Evolutionary conservation across 73 alveolate species (phyloP).

Genomic region (Blepharisma stoltei): DNA sequence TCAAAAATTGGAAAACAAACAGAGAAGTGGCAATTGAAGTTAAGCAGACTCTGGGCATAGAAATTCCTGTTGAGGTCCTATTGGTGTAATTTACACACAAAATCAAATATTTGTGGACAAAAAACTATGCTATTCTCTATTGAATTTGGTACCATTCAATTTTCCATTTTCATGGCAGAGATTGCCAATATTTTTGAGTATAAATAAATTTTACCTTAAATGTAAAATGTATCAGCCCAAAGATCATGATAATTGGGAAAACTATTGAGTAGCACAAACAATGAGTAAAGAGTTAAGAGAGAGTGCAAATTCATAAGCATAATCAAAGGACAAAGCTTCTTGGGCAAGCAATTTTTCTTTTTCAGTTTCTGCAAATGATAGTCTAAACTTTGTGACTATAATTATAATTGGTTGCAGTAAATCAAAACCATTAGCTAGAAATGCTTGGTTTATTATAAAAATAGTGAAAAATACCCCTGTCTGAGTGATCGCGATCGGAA

Average conservation of each 20-base stretch:
- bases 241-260: background rate
- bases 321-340: background rate
- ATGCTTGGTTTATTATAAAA: constrained; percentile 19
- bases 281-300: constrained; percentile 2
- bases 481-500: background rate
- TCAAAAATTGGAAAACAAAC: constrained; percentile 1
- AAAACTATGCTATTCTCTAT: too few relatives aligned
- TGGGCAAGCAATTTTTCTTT: background rate
- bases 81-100: background rate
- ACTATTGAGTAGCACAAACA: background rate
- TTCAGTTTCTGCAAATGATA: background rate
- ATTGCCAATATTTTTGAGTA: too few relatives aligned
- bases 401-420: background rate
- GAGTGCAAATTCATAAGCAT: background rate
- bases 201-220: constrained; percentile 3
- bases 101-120: constrained; percentile 1
- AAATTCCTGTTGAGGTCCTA: background rate
- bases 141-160: too few relatives aligned
- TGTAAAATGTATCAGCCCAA: background rate
- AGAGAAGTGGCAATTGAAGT: background rate
- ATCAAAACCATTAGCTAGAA: constrained; percentile 6
- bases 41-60: background rate
- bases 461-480: background rate
- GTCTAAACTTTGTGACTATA: background rate
- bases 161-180: too few relatives aligned